Base-by-base conservation (phyloP, 371 early-diverging fungal genomes). In the Rhizopus sp. region DNA sequence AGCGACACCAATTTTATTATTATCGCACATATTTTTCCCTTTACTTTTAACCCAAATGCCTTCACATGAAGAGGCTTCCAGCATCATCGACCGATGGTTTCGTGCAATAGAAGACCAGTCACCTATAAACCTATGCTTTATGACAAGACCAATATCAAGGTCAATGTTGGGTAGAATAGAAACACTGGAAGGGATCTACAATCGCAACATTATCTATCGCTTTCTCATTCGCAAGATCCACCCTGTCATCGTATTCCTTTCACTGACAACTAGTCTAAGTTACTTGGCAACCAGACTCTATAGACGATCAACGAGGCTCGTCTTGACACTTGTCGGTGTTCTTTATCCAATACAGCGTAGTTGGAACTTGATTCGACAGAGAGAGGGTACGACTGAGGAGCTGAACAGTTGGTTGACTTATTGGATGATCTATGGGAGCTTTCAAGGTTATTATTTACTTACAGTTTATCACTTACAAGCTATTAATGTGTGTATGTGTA, bases 341-440 rank as follows among this genome's bases (percentile, higher is more conserved):
- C 37, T 69, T 3, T 81, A 81, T 31, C 81, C 81, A 49, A 53
- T 73, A 3, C 71, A 67, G 60, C 57, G 61, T 15, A 74, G 73
- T 48, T 66, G 73, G 75, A 53, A 66, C 38, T 42, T 63, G 7
- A 59, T 69, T 13, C 69, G 62, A 53, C 17, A 50, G 40, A 35
- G 23, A 38, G 29, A 41, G 59, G 12, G 47, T 31, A 41, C 50
- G 29, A 31, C 45, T 1, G 53, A 55, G 32, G 17, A 57, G 29
- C 42, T 62, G 15, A 73, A 70, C 50, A 60, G 70, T 15, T 82
- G 82, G 82, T 55, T 82, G 17, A 79, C 80, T 45, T 82, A 82
- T 57, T 82, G 82, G 82, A 59, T 76, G 37, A 38, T 79, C 2
- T 82, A 72, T 63, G 82, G 82, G 6, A 70, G 65, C 30, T 56